phyloP scores from a whole-genome alignment of 495 filamentous ascomycete genomes.

The Tirmania nivea region DNA sequence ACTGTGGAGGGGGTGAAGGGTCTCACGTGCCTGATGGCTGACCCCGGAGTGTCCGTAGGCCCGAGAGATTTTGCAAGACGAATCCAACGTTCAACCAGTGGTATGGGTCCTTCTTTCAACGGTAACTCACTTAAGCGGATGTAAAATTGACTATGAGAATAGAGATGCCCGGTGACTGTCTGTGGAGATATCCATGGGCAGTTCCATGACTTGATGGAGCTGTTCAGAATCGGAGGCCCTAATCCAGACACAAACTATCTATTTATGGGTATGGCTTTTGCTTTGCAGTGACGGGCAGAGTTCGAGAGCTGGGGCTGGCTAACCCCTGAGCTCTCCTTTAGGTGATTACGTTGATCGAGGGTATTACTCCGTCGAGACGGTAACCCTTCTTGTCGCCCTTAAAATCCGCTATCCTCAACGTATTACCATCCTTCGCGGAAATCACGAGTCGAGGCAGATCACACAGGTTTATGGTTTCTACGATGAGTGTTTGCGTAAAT shows the following conservation, averaged over 20 bases:
- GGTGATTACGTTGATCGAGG: constrained; percentile 94
- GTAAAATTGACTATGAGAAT: too few species aligned
- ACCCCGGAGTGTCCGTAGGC: constrained; percentile 32
- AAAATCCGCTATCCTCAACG: constrained; percentile 93
- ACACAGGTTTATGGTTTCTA: constrained; percentile 97
- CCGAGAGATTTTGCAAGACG: constrained; percentile 84
- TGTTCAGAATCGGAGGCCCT: constrained; percentile 79
- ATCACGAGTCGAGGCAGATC: constrained; percentile 94
- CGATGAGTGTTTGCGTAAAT: constrained; percentile 92
- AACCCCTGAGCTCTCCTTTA: constrained; percentile 19
- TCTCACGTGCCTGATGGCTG: background rate
- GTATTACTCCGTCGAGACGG: constrained; percentile 92
- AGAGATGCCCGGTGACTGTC: constrained; percentile 90
- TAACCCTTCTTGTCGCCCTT: constrained; percentile 77
- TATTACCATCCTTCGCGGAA: constrained; percentile 90
- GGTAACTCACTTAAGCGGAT: background rate
- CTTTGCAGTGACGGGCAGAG: background rate
- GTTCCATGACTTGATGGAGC: constrained; percentile 86
- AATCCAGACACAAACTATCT: constrained; percentile 90
- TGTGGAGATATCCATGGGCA: constrained; percentile 89
- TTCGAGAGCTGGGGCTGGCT: background rate
- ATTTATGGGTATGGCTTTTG: constrained; percentile 50
- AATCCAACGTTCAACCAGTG: constrained; percentile 97
- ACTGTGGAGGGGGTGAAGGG: background rate
- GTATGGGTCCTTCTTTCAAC: constrained; percentile 33